Evolutionary conservation across 2,329 filamentous ascomycete species (phyloP).

Genomic region (Botrytis sinoallii): DNA sequence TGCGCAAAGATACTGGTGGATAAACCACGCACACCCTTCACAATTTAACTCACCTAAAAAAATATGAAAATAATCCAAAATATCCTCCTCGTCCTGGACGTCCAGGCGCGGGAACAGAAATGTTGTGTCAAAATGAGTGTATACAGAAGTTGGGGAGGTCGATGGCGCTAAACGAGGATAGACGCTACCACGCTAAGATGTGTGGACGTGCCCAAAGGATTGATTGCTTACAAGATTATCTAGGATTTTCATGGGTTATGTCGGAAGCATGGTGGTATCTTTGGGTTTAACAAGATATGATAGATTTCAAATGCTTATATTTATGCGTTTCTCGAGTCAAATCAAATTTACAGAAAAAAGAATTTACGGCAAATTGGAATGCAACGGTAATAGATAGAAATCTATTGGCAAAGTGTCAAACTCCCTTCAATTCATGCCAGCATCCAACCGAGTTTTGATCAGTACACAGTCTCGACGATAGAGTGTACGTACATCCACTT

Average conservation of each 20-base stretch:
- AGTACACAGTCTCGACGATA: background rate
- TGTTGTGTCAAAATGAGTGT: constrained; percentile 19
- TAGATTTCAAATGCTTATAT: constrained; percentile 5
- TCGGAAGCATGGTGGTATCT: background rate
- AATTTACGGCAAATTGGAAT: background rate
- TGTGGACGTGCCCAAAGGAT: constrained; percentile 18
- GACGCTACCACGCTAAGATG: constrained; percentile 16
- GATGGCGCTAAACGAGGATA: constrained; percentile 20
- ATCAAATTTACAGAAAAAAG: background rate
- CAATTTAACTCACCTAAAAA: constrained; percentile 15
- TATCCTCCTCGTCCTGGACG: constrained; percentile 21
- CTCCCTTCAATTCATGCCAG: background rate
- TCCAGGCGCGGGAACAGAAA: constrained; percentile 21
- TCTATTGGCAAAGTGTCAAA: constrained; percentile 6
- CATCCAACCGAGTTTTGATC: constrained; percentile 2
- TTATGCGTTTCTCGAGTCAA: background rate
- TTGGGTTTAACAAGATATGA: constrained; percentile 7
- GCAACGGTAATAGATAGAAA: background rate
- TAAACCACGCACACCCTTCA: background rate
- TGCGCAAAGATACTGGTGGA: constrained; percentile 16
- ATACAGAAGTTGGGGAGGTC: constrained; percentile 16
- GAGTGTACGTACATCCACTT: background rate
- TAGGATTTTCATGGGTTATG: constrained; percentile 7
- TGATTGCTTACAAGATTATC: constrained; percentile 17
- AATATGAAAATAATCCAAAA: constrained; percentile 21